A percentile compares a stretch with the other conserved stretches of the same genome.
phyloP scores from a whole-genome alignment of 768 basidiomycete species.

The Neoboletus brunneissimus region DNA sequence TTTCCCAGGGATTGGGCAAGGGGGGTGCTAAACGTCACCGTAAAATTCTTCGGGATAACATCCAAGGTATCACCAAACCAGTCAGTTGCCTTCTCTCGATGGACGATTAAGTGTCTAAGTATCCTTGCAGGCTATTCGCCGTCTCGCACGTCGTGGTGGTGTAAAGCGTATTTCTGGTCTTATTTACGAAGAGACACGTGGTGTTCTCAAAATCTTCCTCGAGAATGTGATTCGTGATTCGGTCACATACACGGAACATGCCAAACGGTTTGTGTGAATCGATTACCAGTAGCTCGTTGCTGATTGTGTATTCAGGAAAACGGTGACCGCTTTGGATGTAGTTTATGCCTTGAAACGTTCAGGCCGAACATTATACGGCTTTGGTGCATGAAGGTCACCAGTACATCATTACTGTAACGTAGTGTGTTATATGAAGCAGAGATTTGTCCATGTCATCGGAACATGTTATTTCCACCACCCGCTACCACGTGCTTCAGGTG shows the following conservation, averaged over 20 bases:
- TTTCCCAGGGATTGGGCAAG: slow-evolving; percentile 69
- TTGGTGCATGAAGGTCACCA: slow-evolving; percentile 50
- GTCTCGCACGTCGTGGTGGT: slow-evolving; percentile 85
- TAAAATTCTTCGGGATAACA: slow-evolving; percentile 78
- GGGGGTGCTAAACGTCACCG: slow-evolving; percentile 82
- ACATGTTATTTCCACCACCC: background rate
- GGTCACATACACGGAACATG: slow-evolving; percentile 91
- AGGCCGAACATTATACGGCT: slow-evolving; percentile 77
- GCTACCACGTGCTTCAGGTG: background rate
- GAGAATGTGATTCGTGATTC: slow-evolving; percentile 83
- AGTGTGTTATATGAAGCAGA: background rate
- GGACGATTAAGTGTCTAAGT: background rate
- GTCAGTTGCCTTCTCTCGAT: background rate
- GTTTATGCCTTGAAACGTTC: slow-evolving; percentile 74
- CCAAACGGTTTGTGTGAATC: slow-evolving; percentile 51
- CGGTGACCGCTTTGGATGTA: slow-evolving; percentile 83
- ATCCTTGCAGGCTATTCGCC: slow-evolving; percentile 47
- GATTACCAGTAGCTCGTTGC: background rate
- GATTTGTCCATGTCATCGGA: background rate
- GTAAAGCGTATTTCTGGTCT: slow-evolving; percentile 85
- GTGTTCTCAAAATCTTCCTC: slow-evolving; percentile 86
- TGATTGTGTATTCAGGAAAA: slow-evolving; percentile 43
- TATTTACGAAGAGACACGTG: slow-evolving; percentile 87
- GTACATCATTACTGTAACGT: slow-evolving; percentile 2
- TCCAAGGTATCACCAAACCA: slow-evolving; percentile 46